phyloP scores from a whole-genome alignment of 2,329 filamentous ascomycete species.

The Colletotrichum spinosum region DNA sequence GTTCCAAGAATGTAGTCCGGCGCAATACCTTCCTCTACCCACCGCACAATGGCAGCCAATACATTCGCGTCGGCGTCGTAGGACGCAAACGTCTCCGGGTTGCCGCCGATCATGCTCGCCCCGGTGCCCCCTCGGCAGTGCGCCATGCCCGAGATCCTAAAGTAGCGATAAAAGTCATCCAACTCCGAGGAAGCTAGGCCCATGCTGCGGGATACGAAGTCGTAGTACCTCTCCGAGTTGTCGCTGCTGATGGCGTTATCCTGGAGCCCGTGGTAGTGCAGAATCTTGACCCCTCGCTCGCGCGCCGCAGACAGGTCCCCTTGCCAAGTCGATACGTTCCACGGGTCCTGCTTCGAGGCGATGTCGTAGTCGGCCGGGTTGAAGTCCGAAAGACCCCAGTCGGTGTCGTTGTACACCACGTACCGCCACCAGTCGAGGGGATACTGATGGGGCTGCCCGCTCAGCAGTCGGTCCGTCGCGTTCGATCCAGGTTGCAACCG shows the following conservation, averaged over 20 bases:
- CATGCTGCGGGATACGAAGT: conserved; percentile 59
- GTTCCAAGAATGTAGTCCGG: conserved; percentile 52
- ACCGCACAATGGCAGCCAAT: conserved; percentile 60
- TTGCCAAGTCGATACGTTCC: conserved; percentile 51
- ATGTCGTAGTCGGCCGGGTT: conserved; percentile 36
- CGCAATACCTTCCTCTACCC: conserved; percentile 58
- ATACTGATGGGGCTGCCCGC: conserved; percentile 16
- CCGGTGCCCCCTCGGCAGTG: conserved; percentile 63
- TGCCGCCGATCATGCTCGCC: conserved; percentile 49
- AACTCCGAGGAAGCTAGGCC: conserved; percentile 38
- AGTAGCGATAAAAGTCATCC: conserved; percentile 61
- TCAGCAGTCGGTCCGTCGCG: conserved; percentile 4
- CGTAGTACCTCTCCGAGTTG: conserved; percentile 60
- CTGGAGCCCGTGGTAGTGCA: conserved; percentile 59
- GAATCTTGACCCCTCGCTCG: conserved; percentile 56
- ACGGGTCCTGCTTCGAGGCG: conserved; percentile 46
- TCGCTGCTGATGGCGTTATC: conserved; percentile 57
- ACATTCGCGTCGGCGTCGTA: conserved; percentile 55
- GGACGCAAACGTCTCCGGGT: conserved; percentile 22
- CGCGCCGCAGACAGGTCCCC: conserved; percentile 54
- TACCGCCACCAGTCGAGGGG: conserved; percentile 43
- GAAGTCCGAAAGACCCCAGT: conserved; percentile 19
- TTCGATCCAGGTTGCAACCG: conserved; percentile 61
- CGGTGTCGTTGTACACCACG: conserved; percentile 42
- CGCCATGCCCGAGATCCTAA: conserved; percentile 62